Evolutionary conservation across 768 basidiomycete genomes (phyloP), one percentile per base, ranked within the genome.

Genomic region (Dioszegia crocea): DNA sequence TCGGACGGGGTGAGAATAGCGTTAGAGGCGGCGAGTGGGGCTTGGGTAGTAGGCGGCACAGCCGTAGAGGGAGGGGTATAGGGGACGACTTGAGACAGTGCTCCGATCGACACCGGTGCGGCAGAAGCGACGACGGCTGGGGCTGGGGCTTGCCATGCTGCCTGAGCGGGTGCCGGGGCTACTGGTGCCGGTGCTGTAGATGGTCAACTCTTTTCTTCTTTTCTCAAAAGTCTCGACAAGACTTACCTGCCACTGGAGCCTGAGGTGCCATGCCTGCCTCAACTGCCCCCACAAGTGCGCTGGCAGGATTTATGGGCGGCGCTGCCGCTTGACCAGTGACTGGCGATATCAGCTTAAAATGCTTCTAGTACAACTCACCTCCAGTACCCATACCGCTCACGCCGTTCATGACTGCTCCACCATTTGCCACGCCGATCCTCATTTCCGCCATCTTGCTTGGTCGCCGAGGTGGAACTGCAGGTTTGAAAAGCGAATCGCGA

Each of bases 321-420:
- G 51, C 23, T 17, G 24, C 39, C 3, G 36, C 36, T 40, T 39
- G 51, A 9, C 21, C 51, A 17, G 39, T 23, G 11, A 19, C 49
- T 50, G 26, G 16, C 9, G 16, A 12, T 23, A 50, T 50, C 49
- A 50, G 30, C n/a, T n/a, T n/a, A 26, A n/a, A n/a, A 3, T 5
- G 23, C 36, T 23, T 36, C 5, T 27, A 4, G 33, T 4, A 9
- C 19, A n/a, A 24, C 31, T 40, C 36, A 40, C 51, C 51, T 26
- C 51, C 51, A 2, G 51, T 39, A 26, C 51, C 51, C 51, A 53
- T 23, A 21, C n/a, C 33, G 49, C 49, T 50, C 49, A 50, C 49
- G 6, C 49, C 49, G 49, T 50, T 50, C 6, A 50, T 50, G 6
- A 29, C 17, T 6, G 26, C 21, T 40, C 38, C 51, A 40, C 51